Conservation (phyloP, 345 rosid genomes). For the Ailanthus altissimus region DNA sequence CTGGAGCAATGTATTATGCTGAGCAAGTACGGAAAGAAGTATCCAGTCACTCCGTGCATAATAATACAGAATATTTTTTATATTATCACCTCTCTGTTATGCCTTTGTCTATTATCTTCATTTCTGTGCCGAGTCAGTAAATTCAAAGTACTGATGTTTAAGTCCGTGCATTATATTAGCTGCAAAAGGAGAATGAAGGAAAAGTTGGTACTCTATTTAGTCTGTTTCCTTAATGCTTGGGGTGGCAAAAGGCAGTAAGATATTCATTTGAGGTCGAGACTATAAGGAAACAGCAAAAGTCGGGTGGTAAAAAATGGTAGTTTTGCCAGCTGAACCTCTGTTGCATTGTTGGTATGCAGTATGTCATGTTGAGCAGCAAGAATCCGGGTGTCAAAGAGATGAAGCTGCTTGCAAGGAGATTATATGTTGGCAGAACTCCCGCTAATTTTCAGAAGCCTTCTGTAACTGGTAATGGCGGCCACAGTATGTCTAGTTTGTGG, state of each 20-base stretch:
- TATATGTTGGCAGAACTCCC: not conserved
- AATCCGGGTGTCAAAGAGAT: no score
- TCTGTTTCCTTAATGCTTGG: not conserved
- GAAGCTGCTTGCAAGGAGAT: not conserved
- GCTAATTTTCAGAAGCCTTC: not conserved
- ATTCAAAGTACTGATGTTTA: not conserved
- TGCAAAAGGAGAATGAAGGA: not conserved
- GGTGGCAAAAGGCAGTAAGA: not conserved
- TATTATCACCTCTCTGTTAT: not conserved
- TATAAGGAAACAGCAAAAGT: no score
- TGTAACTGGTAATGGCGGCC: no score
- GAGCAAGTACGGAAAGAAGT: not conserved
- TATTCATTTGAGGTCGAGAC: not conserved
- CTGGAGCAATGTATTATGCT: constrained; percentile 3
- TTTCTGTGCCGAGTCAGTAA: not conserved
- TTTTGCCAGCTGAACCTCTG: not conserved
- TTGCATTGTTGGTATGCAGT: not conserved
- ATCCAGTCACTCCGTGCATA: not conserved
- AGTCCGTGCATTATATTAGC: not conserved
- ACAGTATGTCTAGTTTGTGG: no score
- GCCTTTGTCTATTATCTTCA: not conserved
- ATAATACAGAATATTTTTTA: not conserved
- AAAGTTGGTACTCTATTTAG: not conserved
- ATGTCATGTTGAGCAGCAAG: not conserved
- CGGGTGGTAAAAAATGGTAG: not conserved